Conservation (phyloP, 805 yeast species). For the Starmerella roubikii region DNA sequence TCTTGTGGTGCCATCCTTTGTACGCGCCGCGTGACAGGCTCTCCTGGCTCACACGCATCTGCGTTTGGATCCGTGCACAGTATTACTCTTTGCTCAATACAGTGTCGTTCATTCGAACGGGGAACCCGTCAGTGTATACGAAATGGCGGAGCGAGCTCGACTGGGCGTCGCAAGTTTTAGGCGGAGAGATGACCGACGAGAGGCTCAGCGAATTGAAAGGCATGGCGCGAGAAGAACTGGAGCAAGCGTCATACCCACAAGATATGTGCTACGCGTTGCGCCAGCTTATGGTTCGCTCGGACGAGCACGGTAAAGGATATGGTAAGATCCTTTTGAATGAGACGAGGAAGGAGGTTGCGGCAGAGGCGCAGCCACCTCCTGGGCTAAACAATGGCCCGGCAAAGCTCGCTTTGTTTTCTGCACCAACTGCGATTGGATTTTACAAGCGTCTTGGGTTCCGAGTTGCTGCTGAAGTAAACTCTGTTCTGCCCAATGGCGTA, state of each 20-base stretch:
- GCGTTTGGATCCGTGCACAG: not conserved
- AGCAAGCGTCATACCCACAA: conserved; percentile 7
- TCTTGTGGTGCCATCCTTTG: conserved; percentile 6
- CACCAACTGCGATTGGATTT: conserved; percentile 14
- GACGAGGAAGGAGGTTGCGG: not conserved
- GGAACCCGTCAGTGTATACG: not conserved
- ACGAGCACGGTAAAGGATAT: conserved; percentile 11
- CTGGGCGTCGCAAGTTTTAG: conserved; percentile 3
- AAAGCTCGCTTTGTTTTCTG: conserved; percentile 7
- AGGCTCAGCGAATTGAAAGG: conserved; percentile 2
- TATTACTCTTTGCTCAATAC: conserved; percentile 1
- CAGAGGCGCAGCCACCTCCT: conserved; percentile 4
- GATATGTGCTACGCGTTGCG: conserved; percentile 5
- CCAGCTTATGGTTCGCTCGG: conserved; percentile 5
- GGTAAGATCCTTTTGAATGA: conserved; percentile 6
- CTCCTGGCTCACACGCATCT: not conserved
- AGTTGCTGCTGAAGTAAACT: conserved; percentile 1
- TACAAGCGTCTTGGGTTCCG: conserved; percentile 4
- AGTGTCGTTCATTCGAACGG: not conserved
- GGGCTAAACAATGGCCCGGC: conserved; percentile 6
- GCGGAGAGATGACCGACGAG: conserved; percentile 3
- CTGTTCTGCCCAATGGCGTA: conserved; percentile 1
- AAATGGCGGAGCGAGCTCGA: conserved; percentile 1
- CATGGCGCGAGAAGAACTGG: conserved; percentile 1
- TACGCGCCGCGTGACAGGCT: conserved; percentile 1